Evolutionary conservation across 208 protist species (phyloP).

Genomic region (Angomonas desouzai): DNA sequence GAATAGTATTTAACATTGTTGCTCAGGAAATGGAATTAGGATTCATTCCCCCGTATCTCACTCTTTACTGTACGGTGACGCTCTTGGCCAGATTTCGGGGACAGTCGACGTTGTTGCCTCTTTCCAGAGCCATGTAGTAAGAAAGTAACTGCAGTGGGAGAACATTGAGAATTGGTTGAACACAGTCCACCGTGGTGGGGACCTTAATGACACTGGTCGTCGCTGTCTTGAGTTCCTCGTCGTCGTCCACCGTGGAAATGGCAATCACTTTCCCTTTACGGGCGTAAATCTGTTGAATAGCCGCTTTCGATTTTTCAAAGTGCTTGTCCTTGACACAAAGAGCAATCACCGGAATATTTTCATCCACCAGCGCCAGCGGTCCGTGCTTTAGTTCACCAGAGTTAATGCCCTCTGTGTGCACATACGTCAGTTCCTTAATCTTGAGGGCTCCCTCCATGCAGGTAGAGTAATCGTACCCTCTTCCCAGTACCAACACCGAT

Average conservation of each 20-base stretch:
- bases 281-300: constrained; percentile 88
- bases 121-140: constrained; percentile 92
- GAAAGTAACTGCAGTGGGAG: constrained; percentile 97
- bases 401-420: constrained; percentile 96
- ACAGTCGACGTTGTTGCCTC: constrained; percentile 93
- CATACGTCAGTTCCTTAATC: constrained; percentile 97
- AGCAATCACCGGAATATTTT: constrained; percentile 89
- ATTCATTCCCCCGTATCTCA: no score
- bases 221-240: constrained; percentile 45
- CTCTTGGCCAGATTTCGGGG: constrained; percentile 97
- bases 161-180: constrained; percentile 89
- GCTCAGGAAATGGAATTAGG: no score
- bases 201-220: constrained; percentile 47
- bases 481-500: constrained; percentile 85
- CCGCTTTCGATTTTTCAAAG: constrained; percentile 75
- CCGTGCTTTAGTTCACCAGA: constrained; percentile 98
- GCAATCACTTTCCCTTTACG: constrained; percentile 81
- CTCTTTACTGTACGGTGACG: constrained; percentile 93
- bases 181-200: constrained; percentile 81
- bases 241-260: constrained; percentile 47
- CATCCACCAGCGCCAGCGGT: constrained; percentile 96
- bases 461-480: constrained; percentile 92
- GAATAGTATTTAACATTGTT: no score
- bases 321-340: constrained; percentile 80
- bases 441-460: constrained; percentile 95